Evolutionary conservation across 495 filamentous ascomycete genomes (phyloP).

Genomic region (Amorphotheca resinae): DNA sequence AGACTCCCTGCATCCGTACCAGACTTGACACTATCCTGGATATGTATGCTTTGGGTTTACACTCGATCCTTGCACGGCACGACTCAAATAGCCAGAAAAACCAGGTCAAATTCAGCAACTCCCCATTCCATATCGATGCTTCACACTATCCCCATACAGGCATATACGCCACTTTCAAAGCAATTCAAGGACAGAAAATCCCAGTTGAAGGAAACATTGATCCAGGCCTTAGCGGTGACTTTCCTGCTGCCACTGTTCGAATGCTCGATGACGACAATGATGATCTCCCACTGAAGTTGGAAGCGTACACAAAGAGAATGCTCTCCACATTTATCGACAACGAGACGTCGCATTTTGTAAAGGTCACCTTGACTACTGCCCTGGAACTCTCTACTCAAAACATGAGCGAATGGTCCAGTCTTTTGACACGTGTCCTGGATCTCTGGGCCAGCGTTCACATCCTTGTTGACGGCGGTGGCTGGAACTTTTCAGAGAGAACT

Average conservation of each 20-base stretch:
- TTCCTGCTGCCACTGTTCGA: constrained; percentile 18
- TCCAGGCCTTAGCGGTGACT: constrained; percentile 12
- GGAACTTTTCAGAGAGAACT: constrained; percentile 47
- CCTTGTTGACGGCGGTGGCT: constrained; percentile 52
- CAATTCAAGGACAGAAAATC: constrained; percentile 33
- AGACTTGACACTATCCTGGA: constrained; percentile 63
- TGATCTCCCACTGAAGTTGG: constrained; percentile 53
- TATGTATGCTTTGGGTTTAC: constrained; percentile 57
- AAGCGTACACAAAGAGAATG: constrained; percentile 56
- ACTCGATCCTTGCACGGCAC: constrained; percentile 54
- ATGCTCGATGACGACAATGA: constrained; percentile 56
- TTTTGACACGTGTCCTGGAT: constrained; percentile 56
- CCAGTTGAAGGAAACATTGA: constrained; percentile 14
- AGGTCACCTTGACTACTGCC: constrained; percentile 49
- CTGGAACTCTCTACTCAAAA: constrained; percentile 42
- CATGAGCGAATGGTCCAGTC: constrained; percentile 7
- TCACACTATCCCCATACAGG: constrained; percentile 45
- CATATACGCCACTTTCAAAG: constrained; percentile 38
- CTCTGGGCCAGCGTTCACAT: constrained; percentile 68
- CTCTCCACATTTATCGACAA: constrained; percentile 47
- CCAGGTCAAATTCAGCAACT: constrained; percentile 41
- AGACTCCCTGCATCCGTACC: constrained; percentile 62
- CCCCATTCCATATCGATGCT: constrained; percentile 51
- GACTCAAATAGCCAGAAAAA: constrained; percentile 48
- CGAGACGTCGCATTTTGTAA: constrained; percentile 57